Evolutionary conservation across 73 alveolate species (phyloP), one percentile per base, ranked within the genome.

Genomic region (Paraurostyla sp.): DNA sequence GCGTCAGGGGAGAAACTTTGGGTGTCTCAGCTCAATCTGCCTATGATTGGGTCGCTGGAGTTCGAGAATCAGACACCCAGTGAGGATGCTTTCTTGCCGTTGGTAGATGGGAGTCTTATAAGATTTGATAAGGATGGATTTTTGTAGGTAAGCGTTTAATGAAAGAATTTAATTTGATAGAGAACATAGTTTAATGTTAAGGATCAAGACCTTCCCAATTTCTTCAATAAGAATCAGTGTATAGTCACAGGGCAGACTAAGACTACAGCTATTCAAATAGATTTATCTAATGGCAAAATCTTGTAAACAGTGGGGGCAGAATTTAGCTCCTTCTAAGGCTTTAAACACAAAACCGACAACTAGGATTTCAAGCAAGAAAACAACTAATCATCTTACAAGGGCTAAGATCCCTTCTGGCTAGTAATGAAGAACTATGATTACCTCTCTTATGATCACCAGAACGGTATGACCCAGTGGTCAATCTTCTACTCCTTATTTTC

Each of bases 41-140:
- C 89, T 0, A 49, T 78, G 76, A 27, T 78, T 6, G 89, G 89
- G 4, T 49, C 89, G 0, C 27, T 23, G 78, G 89, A 78, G 50
- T 46, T 7, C 33, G 69, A 54, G 4, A 54, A 50, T 29, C 6
- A 78, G 27, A 25, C 29, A 4, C 63, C 3, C 0, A 29, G 42
- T 2, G 78, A 78, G 13, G 89, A 78, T 22, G 63, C 69, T n/a
- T 54, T 78, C 33, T 49, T 78, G 11, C 89, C 89, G 0, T 40
- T 78, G 13, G 69, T 78, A 23, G 89, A 78, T 54, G 89, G 89
- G 4, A 78, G 78, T 52, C 40, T 78, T 0, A 51, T 78, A 2
- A 50, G 78, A 52, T 78, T 78, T 78, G 89, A 78, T 54, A 50
- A 78, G 50, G 89, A 78, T 35, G 89, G 86, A 45, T 73, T 6